These are phyloP conservation scores for Pyrus betulifolia DNA, from an alignment of 306 rosid species.

Conservation along the genomic window DNA sequence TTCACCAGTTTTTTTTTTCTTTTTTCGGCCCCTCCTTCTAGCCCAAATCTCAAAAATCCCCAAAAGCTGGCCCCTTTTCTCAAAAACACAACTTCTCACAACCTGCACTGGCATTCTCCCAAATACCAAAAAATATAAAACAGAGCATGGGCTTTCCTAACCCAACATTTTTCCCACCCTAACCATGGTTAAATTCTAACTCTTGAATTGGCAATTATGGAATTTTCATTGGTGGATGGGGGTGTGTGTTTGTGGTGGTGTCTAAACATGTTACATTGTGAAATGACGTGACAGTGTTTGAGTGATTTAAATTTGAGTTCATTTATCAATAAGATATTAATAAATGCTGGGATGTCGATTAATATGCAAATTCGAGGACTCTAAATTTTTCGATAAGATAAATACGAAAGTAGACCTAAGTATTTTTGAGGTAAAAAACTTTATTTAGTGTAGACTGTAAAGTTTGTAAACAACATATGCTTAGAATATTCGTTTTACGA, in stretches of 20 bases:
- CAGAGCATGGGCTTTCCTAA: not conserved
- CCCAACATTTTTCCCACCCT: not conserved
- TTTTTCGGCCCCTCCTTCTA: conserved; percentile 10
- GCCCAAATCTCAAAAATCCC: conserved; percentile 21
- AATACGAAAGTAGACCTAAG: not conserved
- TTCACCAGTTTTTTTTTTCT: conserved; percentile 14
- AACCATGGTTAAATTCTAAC: conserved; percentile 17
- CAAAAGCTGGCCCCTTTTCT: conserved; percentile 14
- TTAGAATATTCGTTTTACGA: not conserved
- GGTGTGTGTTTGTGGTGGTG: not conserved
- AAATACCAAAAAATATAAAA: not conserved
- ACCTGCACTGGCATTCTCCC: not conserved
- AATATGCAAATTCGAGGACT: not conserved
- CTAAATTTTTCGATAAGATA: not conserved
- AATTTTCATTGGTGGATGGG: not conserved
- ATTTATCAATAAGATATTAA: not conserved
- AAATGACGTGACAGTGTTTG: not conserved
- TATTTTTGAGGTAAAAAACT: not conserved
- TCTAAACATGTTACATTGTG: not conserved
- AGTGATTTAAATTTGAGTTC: not conserved
- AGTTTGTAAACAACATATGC: not conserved
- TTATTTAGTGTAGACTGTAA: not conserved
- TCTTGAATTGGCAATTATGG: not conserved
- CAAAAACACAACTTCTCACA: conserved; percentile 11
- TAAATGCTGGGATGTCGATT: not conserved